A percentile compares a stretch with the other conserved stretches of the same genome.
These are phyloP conservation scores for Styphnolobium japonicum DNA, from an alignment of 306 rosid genomes.

Conservation along the genomic window DNA sequence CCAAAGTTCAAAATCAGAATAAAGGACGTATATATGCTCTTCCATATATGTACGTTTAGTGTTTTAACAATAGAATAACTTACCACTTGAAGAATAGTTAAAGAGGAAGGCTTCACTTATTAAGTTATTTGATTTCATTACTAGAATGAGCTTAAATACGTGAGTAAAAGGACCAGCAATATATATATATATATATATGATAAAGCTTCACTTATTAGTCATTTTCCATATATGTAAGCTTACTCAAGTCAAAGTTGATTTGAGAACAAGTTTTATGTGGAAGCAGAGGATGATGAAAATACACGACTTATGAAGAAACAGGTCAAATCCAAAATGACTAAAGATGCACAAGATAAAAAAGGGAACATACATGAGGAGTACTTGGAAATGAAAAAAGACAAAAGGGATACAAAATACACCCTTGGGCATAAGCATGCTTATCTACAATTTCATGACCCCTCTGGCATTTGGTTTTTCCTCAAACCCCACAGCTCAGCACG, in stretches of 20 bases:
- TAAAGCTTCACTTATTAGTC: too few relatives aligned
- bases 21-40: too few relatives aligned
- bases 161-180: background rate
- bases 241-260: background rate
- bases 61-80: background rate
- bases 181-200: too few relatives aligned
- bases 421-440: constrained; percentile 43
- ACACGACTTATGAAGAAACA: constrained; percentile 9
- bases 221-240: background rate
- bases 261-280: background rate
- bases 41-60: background rate
- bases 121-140: background rate
- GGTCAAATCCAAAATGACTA: background rate
- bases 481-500: background rate
- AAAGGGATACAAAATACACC: constrained; percentile 44
- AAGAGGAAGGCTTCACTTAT: background rate
- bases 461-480: constrained; percentile 13
- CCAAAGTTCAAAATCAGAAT: too few relatives aligned
- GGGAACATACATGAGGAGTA: constrained; percentile 24
- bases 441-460: constrained; percentile 58
- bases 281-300: constrained; percentile 15
- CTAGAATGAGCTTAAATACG: background rate
- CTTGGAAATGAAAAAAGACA: background rate
- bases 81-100: background rate
- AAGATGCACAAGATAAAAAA: constrained; percentile 11